Percentiles rank a stretch among this genome's conserved stretches.
phyloP scores from a whole-genome alignment of 441 rosid genomes.

The Erodium trifolium region DNA sequence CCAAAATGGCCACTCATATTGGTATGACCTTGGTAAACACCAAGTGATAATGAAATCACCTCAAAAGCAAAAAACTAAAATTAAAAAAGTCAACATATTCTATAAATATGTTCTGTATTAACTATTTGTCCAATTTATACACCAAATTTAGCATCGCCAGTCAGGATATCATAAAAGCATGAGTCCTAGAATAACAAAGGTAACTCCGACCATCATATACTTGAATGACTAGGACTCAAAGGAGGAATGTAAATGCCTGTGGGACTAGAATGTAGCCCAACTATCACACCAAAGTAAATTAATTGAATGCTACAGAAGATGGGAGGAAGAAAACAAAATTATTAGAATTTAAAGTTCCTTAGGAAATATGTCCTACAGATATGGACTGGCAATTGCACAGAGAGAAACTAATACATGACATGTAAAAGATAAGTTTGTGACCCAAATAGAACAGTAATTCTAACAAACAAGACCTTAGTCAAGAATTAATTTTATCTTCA shows the following conservation, averaged over 20 bases:
- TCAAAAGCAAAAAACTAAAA: background rate
- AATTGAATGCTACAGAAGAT: background rate
- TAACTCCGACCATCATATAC: background rate
- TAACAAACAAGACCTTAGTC: constrained; percentile 1
- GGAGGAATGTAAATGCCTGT: background rate
- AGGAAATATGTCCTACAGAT: background rate
- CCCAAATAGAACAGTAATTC: constrained; percentile 3
- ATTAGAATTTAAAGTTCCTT: background rate
- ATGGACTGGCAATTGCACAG: background rate
- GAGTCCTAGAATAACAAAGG: background rate
- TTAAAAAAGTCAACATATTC: background rate
- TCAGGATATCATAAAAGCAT: background rate
- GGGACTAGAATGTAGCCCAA: background rate
- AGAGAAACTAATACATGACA: background rate
- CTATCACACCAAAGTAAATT: background rate
- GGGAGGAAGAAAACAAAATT: background rate
- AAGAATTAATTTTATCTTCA: background rate
- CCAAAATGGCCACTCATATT: background rate
- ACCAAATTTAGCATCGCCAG: background rate
- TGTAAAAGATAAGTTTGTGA: background rate
- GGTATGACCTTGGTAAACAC: constrained; percentile 4
- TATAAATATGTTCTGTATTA: background rate
- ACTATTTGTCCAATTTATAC: background rate
- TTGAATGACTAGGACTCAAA: background rate
- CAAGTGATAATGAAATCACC: background rate